Evolutionary conservation across 2,329 filamentous ascomycete genomes (phyloP).

Genomic region (Pestalotiopsis sp.): DNA sequence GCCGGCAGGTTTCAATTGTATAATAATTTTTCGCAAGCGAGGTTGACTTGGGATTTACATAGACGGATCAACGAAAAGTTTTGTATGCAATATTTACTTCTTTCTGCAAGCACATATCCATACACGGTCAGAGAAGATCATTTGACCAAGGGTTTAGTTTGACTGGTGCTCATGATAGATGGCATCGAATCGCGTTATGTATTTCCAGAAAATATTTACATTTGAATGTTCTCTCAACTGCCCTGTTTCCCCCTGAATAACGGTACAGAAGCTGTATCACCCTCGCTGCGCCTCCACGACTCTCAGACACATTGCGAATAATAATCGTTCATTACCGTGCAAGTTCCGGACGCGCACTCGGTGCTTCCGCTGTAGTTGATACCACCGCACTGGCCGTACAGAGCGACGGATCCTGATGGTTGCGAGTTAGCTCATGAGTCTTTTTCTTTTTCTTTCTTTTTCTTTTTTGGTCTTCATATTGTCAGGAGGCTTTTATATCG

Average conservation of each 20-base stretch:
- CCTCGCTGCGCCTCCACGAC: not conserved
- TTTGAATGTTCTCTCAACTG: not conserved
- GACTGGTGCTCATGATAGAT: no score
- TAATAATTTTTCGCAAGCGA: not conserved
- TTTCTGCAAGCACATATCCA: not conserved
- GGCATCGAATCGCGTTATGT: not conserved
- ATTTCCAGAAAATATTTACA: slow-evolving; percentile 3
- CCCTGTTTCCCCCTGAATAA: not conserved
- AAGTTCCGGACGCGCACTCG: not conserved
- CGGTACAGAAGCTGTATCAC: not conserved
- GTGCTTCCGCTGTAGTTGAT: not conserved
- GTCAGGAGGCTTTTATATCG: no score
- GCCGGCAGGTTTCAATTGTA: not conserved
- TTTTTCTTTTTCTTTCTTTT: no score
- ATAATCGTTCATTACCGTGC: slow-evolving; percentile 7
- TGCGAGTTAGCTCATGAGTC: no score
- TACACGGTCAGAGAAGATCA: no score
- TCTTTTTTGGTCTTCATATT: no score
- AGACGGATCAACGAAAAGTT: not conserved
- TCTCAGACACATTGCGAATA: slow-evolving; percentile 11
- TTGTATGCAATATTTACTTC: not conserved
- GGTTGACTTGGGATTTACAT: not conserved
- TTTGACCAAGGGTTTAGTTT: no score
- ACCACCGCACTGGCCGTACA: slow-evolving; percentile 2
- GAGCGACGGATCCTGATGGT: not conserved